Evolutionary conservation across 805 yeast species (phyloP).

Genomic region (Saturnispora saitoi): DNA sequence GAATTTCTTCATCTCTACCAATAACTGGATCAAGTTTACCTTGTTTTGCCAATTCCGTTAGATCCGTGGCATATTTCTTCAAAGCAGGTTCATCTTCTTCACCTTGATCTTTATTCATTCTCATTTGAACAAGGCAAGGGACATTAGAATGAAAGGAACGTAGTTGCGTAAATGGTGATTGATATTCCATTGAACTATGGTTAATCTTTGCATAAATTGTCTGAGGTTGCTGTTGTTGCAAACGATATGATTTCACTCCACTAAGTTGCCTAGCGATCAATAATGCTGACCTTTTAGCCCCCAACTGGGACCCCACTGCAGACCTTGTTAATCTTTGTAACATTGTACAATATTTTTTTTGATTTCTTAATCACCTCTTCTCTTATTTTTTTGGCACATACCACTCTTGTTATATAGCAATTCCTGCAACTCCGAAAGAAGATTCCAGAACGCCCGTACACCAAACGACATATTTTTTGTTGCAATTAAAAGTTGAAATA

Average conservation of each 20-base stretch:
- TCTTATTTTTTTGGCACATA: background rate
- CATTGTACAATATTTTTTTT: background rate
- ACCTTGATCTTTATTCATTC: constrained; percentile 28
- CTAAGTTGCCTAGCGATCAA: background rate
- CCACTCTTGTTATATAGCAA: background rate
- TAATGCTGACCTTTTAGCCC: background rate
- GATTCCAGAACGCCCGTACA: constrained; percentile 1
- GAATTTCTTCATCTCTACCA: constrained; percentile 92
- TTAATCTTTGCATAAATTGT: too few species aligned
- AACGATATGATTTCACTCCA: background rate
- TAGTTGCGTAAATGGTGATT: background rate
- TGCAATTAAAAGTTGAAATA: background rate
- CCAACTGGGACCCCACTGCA: background rate
- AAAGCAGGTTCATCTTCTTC: constrained; percentile 61
- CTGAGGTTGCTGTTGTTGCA: background rate
- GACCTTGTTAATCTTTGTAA: background rate
- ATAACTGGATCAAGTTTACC: constrained; percentile 95
- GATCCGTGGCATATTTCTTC: constrained; percentile 75
- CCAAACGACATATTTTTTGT: background rate
- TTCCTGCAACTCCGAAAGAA: background rate
- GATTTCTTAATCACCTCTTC: background rate
- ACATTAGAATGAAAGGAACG: constrained; percentile 16
- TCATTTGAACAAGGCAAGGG: constrained; percentile 19
- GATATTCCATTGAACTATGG: background rate
- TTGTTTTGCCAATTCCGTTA: constrained; percentile 77